A percentile compares a stretch with the other conserved stretches of the same genome.
phyloP scores from a whole-genome alignment of 2,329 filamentous ascomycete genomes.

The Colletotrichum tropicale region DNA sequence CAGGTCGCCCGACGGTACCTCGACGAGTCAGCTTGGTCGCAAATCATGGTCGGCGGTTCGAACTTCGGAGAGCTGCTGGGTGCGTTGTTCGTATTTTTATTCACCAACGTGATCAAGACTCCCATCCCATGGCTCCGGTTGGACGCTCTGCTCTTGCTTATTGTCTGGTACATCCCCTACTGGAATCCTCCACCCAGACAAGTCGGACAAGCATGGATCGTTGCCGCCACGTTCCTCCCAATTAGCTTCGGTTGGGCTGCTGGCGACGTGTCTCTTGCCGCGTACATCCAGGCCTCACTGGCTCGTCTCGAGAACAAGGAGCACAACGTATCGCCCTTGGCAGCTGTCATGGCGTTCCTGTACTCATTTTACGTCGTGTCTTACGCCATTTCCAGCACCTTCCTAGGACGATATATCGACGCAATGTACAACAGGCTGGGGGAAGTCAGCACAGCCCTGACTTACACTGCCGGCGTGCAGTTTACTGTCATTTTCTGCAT shows the following conservation, averaged over 20 bases:
- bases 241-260: constrained; percentile 56
- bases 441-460: constrained; percentile 39
- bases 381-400: constrained; percentile 47
- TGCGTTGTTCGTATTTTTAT: constrained; percentile 51
- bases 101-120: constrained; percentile 51
- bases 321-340: constrained; percentile 50
- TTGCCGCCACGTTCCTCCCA: constrained; percentile 40
- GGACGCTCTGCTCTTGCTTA: constrained; percentile 48
- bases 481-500: constrained; percentile 47
- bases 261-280: constrained; percentile 53
- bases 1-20: constrained; percentile 51
- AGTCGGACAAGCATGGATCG: constrained; percentile 42
- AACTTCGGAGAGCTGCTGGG: constrained; percentile 55
- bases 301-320: constrained; percentile 46
- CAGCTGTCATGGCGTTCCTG: constrained; percentile 55
- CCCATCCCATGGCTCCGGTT: constrained; percentile 56
- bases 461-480: constrained; percentile 50
- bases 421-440: constrained; percentile 35
- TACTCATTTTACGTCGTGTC: constrained; percentile 54
- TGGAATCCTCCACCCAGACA: constrained; percentile 44
- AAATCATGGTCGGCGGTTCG: constrained; percentile 55
- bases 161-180: constrained; percentile 53
- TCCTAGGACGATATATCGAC: constrained; percentile 51
- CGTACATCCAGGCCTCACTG: constrained; percentile 56
- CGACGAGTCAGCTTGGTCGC: constrained; percentile 51